Percentiles rank a stretch among this genome's conserved stretches.
These are phyloP conservation scores for Lasiodiplodia theobromae DNA, from an alignment of 2,329 filamentous ascomycete species.

Conservation along the genomic window DNA sequence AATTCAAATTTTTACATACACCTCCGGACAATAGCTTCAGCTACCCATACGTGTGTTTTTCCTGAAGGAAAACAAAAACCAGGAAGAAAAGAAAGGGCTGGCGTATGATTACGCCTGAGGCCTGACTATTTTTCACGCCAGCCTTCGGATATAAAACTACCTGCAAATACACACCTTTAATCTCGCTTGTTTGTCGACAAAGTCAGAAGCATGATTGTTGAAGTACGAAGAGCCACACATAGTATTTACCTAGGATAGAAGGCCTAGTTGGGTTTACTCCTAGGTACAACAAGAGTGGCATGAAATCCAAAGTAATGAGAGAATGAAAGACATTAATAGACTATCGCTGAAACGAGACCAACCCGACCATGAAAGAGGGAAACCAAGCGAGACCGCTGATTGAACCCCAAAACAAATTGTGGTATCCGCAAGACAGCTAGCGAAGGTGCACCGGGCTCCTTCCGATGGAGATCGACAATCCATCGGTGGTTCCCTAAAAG, in stretches of 20 bases:
- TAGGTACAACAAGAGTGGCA: neutral
- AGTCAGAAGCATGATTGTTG: too few species aligned
- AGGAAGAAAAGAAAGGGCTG: neutral
- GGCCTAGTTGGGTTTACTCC: too few species aligned
- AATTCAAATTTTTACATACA: neutral
- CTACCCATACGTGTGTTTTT: neutral
- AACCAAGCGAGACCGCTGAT: neutral
- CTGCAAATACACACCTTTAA: too few species aligned
- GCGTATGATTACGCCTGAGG: too few species aligned
- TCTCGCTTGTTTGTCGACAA: too few species aligned
- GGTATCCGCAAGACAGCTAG: neutral
- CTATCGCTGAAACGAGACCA: neutral
- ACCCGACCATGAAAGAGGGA: neutral
- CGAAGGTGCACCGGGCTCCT: slow-evolving; percentile 3
- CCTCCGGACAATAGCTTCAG: neutral
- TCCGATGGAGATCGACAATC: neutral
- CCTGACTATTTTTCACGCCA: too few species aligned
- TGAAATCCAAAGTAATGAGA: neutral
- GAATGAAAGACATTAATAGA: neutral
- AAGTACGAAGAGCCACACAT: too few species aligned
- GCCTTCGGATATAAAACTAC: too few species aligned
- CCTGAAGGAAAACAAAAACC: neutral
- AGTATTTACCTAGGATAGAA: neutral
- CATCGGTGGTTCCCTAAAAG: slow-evolving; percentile 15
- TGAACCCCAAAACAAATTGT: neutral